Evolutionary conservation across 345 rosid genomes (phyloP).

Genomic region (Eutrema yunnanense): DNA sequence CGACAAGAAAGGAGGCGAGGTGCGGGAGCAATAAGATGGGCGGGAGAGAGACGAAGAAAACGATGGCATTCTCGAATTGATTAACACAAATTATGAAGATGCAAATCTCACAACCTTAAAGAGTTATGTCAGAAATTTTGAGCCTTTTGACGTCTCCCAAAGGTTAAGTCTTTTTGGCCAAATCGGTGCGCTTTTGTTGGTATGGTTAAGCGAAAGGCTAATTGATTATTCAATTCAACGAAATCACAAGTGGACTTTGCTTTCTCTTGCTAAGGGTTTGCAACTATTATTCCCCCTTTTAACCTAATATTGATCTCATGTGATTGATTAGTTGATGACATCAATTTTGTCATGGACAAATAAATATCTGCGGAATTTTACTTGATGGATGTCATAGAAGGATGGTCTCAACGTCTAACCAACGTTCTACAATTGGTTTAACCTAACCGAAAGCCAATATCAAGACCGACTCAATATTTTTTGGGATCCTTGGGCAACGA

Average conservation of each 20-base stretch:
- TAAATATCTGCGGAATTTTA: not conserved
- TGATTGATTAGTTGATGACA: no score
- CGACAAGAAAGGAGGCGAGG: conserved; percentile 21
- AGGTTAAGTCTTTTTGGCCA: conserved; percentile 1
- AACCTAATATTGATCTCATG: not conserved
- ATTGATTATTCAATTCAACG: not conserved
- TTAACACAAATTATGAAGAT: not conserved
- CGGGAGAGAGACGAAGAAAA: conserved; percentile 15
- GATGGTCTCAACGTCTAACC: no score
- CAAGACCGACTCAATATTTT: no score
- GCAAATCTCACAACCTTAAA: not conserved
- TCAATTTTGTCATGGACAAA: not conserved
- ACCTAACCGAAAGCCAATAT: no score
- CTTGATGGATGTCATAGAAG: not conserved
- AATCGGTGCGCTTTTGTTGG: not conserved
- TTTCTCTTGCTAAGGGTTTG: not conserved
- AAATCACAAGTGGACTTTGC: not conserved
- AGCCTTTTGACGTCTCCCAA: conserved; percentile 14
- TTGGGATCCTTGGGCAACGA: no score
- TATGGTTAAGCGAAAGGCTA: conserved; percentile 13
- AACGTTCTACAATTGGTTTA: no score
- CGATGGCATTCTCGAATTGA: conserved; percentile 14
- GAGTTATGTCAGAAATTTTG: not conserved
- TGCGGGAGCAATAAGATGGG: not conserved
- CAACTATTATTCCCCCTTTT: not conserved